phyloP scores from a whole-genome alignment of 2,329 filamentous ascomycete genomes.

The Ampelomyces quisqualis region DNA sequence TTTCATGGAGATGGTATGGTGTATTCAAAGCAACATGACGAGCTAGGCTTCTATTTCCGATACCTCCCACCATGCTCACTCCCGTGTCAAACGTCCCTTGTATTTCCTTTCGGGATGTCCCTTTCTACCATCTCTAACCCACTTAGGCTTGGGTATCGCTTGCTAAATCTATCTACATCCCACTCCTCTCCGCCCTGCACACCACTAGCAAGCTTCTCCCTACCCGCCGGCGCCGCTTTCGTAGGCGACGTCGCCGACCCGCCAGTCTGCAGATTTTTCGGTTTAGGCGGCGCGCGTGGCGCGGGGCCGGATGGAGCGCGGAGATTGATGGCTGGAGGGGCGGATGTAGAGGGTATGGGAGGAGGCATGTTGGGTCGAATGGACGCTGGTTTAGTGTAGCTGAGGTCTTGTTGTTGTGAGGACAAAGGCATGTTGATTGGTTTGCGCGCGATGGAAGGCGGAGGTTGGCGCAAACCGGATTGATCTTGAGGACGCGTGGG shows the following conservation, averaged over 20 bases:
- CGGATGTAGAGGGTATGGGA: constrained; percentile 31
- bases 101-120: constrained; percentile 45
- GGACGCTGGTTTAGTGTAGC: constrained; percentile 30
- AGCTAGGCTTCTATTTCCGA: too few relatives aligned
- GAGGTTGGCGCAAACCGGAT: constrained; percentile 21
- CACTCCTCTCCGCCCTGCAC: constrained; percentile 60
- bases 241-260: constrained; percentile 21
- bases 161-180: constrained; percentile 69
- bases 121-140: constrained; percentile 87
- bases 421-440: constrained; percentile 45
- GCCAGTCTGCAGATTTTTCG: constrained; percentile 58
- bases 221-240: constrained; percentile 11
- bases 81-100: constrained; percentile 22
- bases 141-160: constrained; percentile 81
- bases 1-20: too few relatives aligned
- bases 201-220: constrained; percentile 27
- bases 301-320: constrained; percentile 37
- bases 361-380: constrained; percentile 25
- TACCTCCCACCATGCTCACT: not conserved
- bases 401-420: constrained; percentile 29
- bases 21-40: too few relatives aligned
- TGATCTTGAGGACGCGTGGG: constrained; percentile 36
- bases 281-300: constrained; percentile 61
- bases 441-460: constrained; percentile 48
- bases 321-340: constrained; percentile 35